These are phyloP conservation scores for Colletotrichum sp. DNA, from an alignment of 2,329 filamentous ascomycete genomes.

Conservation along the genomic window DNA sequence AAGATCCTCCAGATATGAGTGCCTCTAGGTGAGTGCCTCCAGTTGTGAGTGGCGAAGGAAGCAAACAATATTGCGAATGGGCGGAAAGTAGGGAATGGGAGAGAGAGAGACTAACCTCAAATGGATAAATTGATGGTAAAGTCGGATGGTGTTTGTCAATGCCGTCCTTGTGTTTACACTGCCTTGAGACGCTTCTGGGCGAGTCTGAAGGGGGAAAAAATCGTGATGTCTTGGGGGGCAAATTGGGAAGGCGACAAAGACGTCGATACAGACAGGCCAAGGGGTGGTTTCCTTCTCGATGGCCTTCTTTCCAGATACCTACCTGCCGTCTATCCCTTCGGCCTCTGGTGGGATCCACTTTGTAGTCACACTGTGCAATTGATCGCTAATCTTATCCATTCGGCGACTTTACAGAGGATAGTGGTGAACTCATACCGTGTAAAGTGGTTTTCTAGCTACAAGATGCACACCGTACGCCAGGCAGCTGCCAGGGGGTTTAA, in stretches of 20 bases:
- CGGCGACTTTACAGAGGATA: background rate
- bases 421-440: constrained; percentile 6
- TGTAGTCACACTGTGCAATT: background rate
- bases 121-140: background rate
- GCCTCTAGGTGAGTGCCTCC: background rate
- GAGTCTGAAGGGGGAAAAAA: background rate
- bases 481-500: constrained; percentile 16
- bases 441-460: background rate
- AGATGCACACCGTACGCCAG: background rate
- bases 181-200: background rate
- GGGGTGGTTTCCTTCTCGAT: background rate
- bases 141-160: background rate
- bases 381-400: background rate
- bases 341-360: background rate
- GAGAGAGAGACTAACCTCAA: background rate
- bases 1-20: background rate
- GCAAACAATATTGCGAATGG: background rate
- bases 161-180: background rate
- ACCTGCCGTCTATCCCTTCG: background rate
- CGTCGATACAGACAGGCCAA: background rate
- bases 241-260: background rate
- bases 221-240: background rate
- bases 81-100: background rate
- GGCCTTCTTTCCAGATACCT: background rate
- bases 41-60: background rate